Base-by-base conservation (phyloP, 768 basidiomycete species). In the Filobasidium floriforme region DNA sequence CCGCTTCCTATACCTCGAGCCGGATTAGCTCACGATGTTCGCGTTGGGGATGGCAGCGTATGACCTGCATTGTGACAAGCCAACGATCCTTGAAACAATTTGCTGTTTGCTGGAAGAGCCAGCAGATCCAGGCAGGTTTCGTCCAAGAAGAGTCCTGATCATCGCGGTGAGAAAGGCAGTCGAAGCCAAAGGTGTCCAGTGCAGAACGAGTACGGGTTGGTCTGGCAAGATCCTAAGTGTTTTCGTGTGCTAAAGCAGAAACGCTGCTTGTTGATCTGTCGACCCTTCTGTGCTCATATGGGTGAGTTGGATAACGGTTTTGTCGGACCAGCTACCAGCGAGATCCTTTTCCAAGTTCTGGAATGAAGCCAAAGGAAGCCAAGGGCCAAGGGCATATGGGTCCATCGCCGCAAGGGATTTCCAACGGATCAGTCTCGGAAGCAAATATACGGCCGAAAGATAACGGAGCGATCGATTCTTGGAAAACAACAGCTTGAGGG, bases 391-490 rank as follows among this genome's bases (percentile, higher is more conserved):
- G 32, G 32, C 32, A 37, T 37, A 37, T 37, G 32, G 9, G 3
- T 57, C n/a, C n/a, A n/a, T n/a, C n/a, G n/a, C n/a, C n/a, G n/a
- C 18, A 57, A 57, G 18, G 5, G 54, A 57, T 57, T 57, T 57
- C 54, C 54, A 57, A 57, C 24, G 5, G 15, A 24, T 51, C 46
- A 12, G 12, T n/a, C 54, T 5, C 54, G 54, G 54, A 57, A 57
- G 54, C n/a, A 57, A 15, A 24, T 57, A 15, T 37, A 9, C 32
- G 32, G 32, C 32, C 32, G 32, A 37, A 37, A 37, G 32, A 37
- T 37, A 57, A 57, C 54, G n/a, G n/a, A n/a, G n/a, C n/a, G 24
- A 57, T 15, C 54, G 54, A 28, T 57, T 57, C 54, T 57, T 57
- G 54, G 54, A 57, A 57, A 57, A 57, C 26, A 57, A 57, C 22